These are phyloP conservation scores for Lasiosphaeriaceae sp. DNA, from an alignment of 495 filamentous ascomycete species.

Conservation along the genomic window DNA sequence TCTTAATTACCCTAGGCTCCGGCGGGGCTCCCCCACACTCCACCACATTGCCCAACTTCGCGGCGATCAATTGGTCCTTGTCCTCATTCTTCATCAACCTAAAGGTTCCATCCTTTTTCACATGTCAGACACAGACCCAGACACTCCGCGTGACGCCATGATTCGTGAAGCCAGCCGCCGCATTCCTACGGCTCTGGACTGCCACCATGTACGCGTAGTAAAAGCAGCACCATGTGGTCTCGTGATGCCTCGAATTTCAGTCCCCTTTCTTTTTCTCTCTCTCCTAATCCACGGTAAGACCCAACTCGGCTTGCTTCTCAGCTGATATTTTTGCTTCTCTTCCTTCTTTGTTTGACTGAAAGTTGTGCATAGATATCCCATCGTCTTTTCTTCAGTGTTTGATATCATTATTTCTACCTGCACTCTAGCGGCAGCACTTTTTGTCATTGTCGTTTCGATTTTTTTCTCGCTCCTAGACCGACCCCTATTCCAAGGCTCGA, in stretches of 20 bases:
- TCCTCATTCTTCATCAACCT: neutral
- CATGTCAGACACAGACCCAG: neutral
- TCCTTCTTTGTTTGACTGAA: too few species aligned
- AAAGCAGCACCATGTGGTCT: neutral
- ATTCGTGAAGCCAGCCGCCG: neutral
- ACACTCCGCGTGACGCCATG: neutral
- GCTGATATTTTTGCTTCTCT: too few species aligned
- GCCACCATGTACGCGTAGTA: neutral
- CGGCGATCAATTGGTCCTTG: neutral
- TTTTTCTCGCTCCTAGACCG: too few species aligned
- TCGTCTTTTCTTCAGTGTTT: too few species aligned
- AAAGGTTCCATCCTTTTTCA: neutral
- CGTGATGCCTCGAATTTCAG: neutral
- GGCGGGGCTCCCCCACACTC: neutral
- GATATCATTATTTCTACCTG: too few species aligned
- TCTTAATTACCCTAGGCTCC: too few species aligned
- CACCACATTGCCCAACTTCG: neutral
- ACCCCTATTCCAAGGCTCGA: too few species aligned
- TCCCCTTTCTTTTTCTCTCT: neutral
- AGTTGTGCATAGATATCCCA: too few species aligned
- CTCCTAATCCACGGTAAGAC: neutral
- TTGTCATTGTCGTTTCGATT: too few species aligned
- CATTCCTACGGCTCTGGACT: neutral
- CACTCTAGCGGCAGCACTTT: too few species aligned
- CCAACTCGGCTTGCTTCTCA: too few species aligned